Base-by-base conservation (phyloP, 106 monocot genomes). In the Platanthera zijinensis region DNA sequence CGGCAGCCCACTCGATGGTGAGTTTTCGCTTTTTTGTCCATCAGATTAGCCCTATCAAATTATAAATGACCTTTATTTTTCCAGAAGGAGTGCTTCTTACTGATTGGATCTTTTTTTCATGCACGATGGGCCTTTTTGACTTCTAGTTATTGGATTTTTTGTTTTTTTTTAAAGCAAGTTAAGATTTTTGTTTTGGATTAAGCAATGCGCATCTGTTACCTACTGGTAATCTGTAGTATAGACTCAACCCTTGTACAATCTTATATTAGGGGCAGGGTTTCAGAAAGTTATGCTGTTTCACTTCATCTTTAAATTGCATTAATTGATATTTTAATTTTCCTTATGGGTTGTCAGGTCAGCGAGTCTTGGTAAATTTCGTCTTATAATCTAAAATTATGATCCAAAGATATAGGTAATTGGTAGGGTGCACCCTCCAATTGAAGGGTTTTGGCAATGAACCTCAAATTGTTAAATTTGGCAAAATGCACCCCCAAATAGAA, bases 1-100 rank as follows among this genome's bases (percentile, higher is more conserved):
- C 61, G 77, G 71, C 48, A 80, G 72, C 22, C 46, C 74, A 7
- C 39, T 79, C 2, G 80, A 92, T 79, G 92, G 92, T 84, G 74
- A 75, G 74, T 57, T 75, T 57, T 72, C 9, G 51, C 3, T 18
- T 22, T 51, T 51, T 22, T 8, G 11, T 51, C 8, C 72, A 51
- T 51, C n/a, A 30, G 32, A 30, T 66, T 32, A 61, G 28, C 66
- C 32, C 9, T 11, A 66, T 7, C 32, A 10, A 66, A 66, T 32
- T 66, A 30, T 28, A 66, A 66, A 30, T 66, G 8, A 32, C 66
- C 10, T 30, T 61, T 19, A 25, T 66, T 66, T 32, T 9, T 66
- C 66, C 4, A 30, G 12, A 30, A 30, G 32, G 10, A 11, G 66
- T 5, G 52, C 10, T 66, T 25, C 66, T 66, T 32, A 8, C 11